Evolutionary conservation across 345 rosid genomes (phyloP).

Genomic region (Pistacia atlantica): DNA sequence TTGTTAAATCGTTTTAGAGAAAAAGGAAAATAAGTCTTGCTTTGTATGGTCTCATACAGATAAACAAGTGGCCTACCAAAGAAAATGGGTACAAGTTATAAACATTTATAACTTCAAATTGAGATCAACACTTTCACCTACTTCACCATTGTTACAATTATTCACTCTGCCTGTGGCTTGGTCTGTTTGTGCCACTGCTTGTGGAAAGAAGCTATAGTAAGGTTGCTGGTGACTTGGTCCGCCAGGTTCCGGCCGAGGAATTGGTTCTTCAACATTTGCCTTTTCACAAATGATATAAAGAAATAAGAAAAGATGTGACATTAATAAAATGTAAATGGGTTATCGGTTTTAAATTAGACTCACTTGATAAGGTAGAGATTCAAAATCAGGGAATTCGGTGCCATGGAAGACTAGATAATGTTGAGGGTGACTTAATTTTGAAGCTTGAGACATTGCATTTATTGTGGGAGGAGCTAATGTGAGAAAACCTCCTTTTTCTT

Average conservation of each 20-base stretch:
- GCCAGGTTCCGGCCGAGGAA: conserved; percentile 10
- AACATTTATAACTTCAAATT: conserved; percentile 44
- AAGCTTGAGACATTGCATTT: conserved; percentile 13
- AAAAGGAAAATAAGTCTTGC: not conserved
- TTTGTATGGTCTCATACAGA: not conserved
- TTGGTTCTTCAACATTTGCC: conserved; percentile 36
- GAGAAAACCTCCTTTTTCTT: conserved; percentile 45
- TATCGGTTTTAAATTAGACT: conserved; percentile 21
- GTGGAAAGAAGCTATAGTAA: conserved; percentile 47
- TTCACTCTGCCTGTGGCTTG: conserved; percentile 19
- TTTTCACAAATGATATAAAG: conserved; percentile 8
- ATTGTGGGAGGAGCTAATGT: conserved; percentile 48
- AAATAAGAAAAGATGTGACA: not conserved
- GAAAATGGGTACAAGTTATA: not conserved
- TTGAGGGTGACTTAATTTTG: conserved; percentile 27
- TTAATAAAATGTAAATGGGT: not conserved
- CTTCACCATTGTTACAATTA: conserved; percentile 31
- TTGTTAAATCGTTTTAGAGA: not conserved
- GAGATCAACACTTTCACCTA: conserved; percentile 50
- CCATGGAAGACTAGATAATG: conserved; percentile 24
- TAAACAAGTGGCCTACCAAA: conserved; percentile 4
- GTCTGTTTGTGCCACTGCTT: conserved; percentile 25
- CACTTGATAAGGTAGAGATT: conserved; percentile 41
- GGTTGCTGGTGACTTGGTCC: conserved; percentile 29
- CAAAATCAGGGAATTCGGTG: conserved; percentile 31